Evolutionary conservation across 352 stramenopile species (phyloP).

Genomic region (Pythium sukuiense): DNA sequence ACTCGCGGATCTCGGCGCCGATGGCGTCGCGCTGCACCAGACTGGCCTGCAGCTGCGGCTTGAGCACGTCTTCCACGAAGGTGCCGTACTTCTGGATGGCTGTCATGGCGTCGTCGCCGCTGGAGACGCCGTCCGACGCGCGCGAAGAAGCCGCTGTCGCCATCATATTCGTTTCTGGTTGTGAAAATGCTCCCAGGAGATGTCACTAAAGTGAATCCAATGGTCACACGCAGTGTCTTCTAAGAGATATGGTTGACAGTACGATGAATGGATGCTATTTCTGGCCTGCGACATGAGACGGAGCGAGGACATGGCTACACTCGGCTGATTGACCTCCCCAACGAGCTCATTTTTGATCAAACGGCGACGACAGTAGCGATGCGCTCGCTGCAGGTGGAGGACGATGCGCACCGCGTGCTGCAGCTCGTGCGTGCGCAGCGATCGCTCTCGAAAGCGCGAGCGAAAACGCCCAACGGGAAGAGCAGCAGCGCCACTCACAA

Average conservation of each 20-base stretch:
- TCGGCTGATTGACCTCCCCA: not conserved
- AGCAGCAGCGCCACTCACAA: not conserved
- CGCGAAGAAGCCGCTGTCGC: not conserved
- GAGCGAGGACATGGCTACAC: constrained; percentile 21
- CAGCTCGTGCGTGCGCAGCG: constrained; percentile 33
- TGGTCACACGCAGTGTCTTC: constrained; percentile 6
- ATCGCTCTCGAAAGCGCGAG: not conserved
- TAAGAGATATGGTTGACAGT: not conserved
- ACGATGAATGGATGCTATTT: not conserved
- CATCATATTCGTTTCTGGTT: not conserved
- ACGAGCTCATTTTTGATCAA: not conserved
- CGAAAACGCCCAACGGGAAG: not conserved
- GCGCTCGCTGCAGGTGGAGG: constrained; percentile 38
- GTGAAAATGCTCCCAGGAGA: not conserved
- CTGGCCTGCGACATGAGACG: constrained; percentile 2
- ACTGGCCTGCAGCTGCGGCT: constrained; percentile 63
- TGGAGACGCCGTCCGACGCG: not conserved
- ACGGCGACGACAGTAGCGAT: not conserved
- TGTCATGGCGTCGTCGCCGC: constrained; percentile 21
- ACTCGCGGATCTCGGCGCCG: constrained; percentile 56
- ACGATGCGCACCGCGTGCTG: constrained; percentile 58
- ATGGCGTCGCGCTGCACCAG: constrained; percentile 54
- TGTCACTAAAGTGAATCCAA: constrained; percentile 15
- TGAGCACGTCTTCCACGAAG: constrained; percentile 72
- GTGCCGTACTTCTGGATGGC: constrained; percentile 59